Evolutionary conservation across 2,329 filamentous ascomycete genomes (phyloP).

Genomic region (Nigrospora sphaerica): DNA sequence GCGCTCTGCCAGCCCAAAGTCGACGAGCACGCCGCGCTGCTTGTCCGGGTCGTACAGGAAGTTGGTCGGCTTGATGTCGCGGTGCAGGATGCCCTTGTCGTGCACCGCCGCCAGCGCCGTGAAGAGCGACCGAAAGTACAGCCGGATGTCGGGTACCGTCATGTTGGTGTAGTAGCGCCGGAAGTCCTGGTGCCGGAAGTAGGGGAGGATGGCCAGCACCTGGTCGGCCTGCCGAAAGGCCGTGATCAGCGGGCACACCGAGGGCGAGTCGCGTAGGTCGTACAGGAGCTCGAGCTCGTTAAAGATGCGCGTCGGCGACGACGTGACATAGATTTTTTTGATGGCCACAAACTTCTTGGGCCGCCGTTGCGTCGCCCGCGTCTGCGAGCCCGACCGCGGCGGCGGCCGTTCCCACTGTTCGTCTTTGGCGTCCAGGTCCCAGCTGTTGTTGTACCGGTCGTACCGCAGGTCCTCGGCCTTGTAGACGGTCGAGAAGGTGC

Average conservation of each 20-base stretch:
- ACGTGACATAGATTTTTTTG: constrained; percentile 99
- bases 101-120: constrained; percentile 80
- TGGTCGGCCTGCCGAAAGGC: constrained; percentile 94
- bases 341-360: constrained; percentile 79
- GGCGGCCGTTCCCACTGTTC: constrained; percentile 63
- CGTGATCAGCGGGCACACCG: constrained; percentile 91
- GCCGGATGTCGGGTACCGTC: constrained; percentile 74
- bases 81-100: constrained; percentile 76
- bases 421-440: constrained; percentile 67
- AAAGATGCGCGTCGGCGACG: constrained; percentile 83
- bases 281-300: constrained; percentile 94
- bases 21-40: constrained; percentile 85
- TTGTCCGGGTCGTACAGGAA: constrained; percentile 84
- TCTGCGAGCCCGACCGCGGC: constrained; percentile 46
- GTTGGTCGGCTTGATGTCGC: constrained; percentile 96
- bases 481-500: constrained; percentile 97
- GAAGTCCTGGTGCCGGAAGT: constrained; percentile 94
- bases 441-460: constrained; percentile 74
- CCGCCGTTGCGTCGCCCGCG: constrained; percentile 30
- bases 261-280: constrained; percentile 73
- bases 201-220: constrained; percentile 88
- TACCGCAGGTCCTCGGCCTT: constrained; percentile 93
- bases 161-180: constrained; percentile 90
- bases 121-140: constrained; percentile 86
- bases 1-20: constrained; percentile 92